Evolutionary conservation across 1,284 basidiomycete species (phyloP), one percentile per base, ranked within the genome.

Genomic region (Ceratobasidium sp.): DNA sequence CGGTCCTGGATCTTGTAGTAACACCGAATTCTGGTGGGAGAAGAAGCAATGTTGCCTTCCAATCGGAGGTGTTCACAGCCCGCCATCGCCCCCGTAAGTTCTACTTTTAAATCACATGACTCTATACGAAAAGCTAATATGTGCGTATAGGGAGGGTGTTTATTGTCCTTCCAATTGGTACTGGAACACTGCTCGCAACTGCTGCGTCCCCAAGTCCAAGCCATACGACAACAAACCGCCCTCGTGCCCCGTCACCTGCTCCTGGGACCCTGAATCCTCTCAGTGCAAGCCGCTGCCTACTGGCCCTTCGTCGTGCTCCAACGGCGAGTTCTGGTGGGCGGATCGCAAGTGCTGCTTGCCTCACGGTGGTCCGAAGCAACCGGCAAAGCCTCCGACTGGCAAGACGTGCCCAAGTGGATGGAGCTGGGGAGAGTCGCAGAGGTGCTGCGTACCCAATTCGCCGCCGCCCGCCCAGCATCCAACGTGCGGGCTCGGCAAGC

Each of bases 111-210:
- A 2, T 11, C n/a, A 27, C 25, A 13, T 23, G 21, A 33, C 4
- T 1, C 11, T 2, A 25, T 4, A 44, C 50, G 49, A n/a, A 64
- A 14, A 6, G 1, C 19, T 16, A 14, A 29, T 29, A 16, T 36
- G 5, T 4, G 11, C 5, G 5, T 36, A 4, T 19, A 64, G 60
- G 9, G 60, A 53, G 33, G 60, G 60, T 7, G 30, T 39, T 14
- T 64, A 54, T 27, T 64, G 60, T 13, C 60, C 60, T 19, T 64
- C 60, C 30, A 64, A 53, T 50, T 64, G 50, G 50, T 64, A 64
- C 39, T 64, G 60, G 60, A 30, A 39, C 39, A 42, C 60, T 29
- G 4, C 60, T 23, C 60, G 60, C 39, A 39, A 36, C 7, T 54
- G 50, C 16, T 64, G 60, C 21, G 60, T 64, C n/a, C 60, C 60